Base-by-base conservation (phyloP, 2,329 filamentous ascomycete species). In the Xylaria polymorpha region DNA sequence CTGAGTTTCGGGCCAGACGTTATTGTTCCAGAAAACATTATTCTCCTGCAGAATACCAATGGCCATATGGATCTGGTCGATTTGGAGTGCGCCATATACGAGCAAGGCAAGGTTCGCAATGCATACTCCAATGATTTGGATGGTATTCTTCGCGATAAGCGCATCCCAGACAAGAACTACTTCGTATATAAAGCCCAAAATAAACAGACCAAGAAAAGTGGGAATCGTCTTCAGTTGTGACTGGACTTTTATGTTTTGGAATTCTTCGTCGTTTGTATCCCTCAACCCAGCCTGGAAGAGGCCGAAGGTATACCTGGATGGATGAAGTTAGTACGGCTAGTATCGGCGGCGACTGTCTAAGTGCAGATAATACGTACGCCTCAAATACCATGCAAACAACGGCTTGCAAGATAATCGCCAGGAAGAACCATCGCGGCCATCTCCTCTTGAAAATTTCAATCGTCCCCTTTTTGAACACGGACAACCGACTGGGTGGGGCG, bases 181-280 rank as follows among this genome's bases (percentile, higher is more conserved):
- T 78, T 97, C 91, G 83, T 98, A 99, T 67, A 99, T 81, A 83
- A 97, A 98, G 70, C 94, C 96, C 80, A 99, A 98, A 80, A 98
- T 97, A 85, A 98, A 97, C 56, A 99, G 89, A 29, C 95, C 94
- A 67, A 99, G 86, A 82, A 98, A 98, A 44, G 95, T 98, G 32
- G 96, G 95, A 72, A 99, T 97, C 0, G 94, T 91, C 78, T 86
- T 87, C 74, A 86, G 85, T 71, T 89, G 86, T 14, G 88, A 85
- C 62, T 83, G 80, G 51, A 84, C 81, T 18, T 79, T 71, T 37
- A 81, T 78, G 66, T 82, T 76, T 51, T 83, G 77, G 39, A 84
- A 81, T 14, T 79, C 74, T 43, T 87, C 79, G 35, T 73, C 71
- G 12, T 78, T 75, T 50, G 72, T 72, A 55, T 76, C 64, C 14